Percentiles rank a stretch among this genome's conserved stretches.
Conservation (phyloP, 768 basidiomycete species). For the Dioszegia crocea region DNA sequence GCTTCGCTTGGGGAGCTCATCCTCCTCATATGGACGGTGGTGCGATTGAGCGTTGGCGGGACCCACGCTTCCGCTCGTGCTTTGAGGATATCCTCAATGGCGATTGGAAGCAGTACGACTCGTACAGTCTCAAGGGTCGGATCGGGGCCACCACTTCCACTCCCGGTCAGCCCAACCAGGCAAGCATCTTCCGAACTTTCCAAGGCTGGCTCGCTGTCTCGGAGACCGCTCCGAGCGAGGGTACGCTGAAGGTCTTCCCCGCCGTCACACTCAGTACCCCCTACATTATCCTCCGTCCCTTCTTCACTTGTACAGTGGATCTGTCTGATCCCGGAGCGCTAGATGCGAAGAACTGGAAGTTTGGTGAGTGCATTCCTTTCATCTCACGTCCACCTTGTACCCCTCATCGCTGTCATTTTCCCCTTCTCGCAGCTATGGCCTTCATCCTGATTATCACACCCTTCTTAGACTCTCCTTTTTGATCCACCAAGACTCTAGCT, state of each 20-base stretch:
- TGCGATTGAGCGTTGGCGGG: constrained; percentile 26
- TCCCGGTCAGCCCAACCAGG: constrained; percentile 16
- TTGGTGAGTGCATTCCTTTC: constrained; percentile 13
- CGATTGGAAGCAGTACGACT: constrained; percentile 26
- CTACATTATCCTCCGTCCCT: constrained; percentile 69
- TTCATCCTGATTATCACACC: too few relatives aligned
- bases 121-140: constrained; percentile 29
- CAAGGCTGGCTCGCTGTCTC: constrained; percentile 73
- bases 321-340: background rate
- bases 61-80: constrained; percentile 49
- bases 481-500: constrained; percentile 11
- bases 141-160: constrained; percentile 22
- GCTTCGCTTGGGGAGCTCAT: constrained; percentile 33
- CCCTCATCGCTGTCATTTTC: too few relatives aligned
- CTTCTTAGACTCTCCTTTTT: too few relatives aligned
- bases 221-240: constrained; percentile 65
- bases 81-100: constrained; percentile 53
- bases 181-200: constrained; percentile 55
- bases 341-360: constrained; percentile 12
- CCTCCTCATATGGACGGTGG: constrained; percentile 38
- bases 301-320: constrained; percentile 54
- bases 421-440: too few relatives aligned
- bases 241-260: constrained; percentile 60
- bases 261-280: constrained; percentile 64
- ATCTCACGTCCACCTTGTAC: too few relatives aligned